phyloP scores from a whole-genome alignment of 805 yeast genomes.

The Cyberlindnera veronae region DNA sequence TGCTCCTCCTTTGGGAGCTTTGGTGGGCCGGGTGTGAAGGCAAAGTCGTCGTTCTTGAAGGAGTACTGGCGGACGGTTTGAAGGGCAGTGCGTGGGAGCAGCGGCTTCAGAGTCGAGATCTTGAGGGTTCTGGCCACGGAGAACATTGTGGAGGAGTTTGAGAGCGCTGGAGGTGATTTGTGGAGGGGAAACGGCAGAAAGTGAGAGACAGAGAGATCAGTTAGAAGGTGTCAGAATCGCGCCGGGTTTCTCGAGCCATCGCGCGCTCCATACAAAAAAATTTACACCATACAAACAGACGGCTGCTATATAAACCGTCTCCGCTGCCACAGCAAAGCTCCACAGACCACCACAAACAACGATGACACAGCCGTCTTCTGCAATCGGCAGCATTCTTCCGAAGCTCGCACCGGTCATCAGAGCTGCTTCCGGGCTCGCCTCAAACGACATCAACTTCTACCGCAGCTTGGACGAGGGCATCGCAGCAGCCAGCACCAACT shows the following conservation, averaged over 20 bases:
- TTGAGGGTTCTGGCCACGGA: too few relatives aligned
- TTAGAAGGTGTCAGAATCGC: too few relatives aligned
- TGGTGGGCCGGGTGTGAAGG: slow-evolving; percentile 50
- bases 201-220: too few relatives aligned
- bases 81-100: background rate
- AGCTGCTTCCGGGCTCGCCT: slow-evolving; percentile 64
- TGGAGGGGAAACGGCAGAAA: too few relatives aligned
- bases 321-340: background rate
- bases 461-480: slow-evolving; percentile 53
- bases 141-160: too few relatives aligned
- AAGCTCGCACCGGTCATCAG: slow-evolving; percentile 56
- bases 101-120: too few relatives aligned
- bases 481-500: slow-evolving; percentile 35
- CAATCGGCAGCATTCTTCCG: slow-evolving; percentile 31
- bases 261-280: too few relatives aligned
- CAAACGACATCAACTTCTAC: slow-evolving; percentile 79
- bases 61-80: slow-evolving; percentile 21
- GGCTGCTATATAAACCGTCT: too few relatives aligned
- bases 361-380: slow-evolving; percentile 2
- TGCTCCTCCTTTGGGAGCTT: slow-evolving; percentile 76
- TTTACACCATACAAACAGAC: too few relatives aligned
- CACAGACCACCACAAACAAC: background rate
- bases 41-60: slow-evolving; percentile 22
- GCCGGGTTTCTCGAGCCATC: too few relatives aligned
- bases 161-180: too few relatives aligned